phyloP scores from a whole-genome alignment of 352 stramenopile species.

The Globisporangium takayamanum region DNA sequence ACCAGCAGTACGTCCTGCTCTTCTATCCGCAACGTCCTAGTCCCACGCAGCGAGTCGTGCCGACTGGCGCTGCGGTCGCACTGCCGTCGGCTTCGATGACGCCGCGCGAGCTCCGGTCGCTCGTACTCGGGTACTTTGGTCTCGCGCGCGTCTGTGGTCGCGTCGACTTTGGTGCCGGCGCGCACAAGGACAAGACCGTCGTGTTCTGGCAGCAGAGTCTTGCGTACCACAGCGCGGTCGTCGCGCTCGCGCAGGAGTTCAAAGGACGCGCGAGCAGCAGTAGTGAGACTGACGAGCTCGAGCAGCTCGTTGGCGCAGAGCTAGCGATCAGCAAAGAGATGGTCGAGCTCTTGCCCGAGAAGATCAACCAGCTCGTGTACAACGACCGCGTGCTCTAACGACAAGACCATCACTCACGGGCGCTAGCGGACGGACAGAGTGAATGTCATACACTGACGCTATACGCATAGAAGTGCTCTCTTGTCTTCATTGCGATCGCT shows the following conservation, averaged over 20 bases:
- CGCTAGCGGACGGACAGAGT: not conserved
- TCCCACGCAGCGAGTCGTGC: conserved; percentile 18
- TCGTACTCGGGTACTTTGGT: conserved; percentile 55
- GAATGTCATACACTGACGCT: not conserved
- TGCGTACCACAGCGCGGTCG: conserved; percentile 39
- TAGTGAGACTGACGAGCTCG: conserved; percentile 17
- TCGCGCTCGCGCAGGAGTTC: conserved; percentile 35
- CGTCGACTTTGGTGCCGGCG: conserved; percentile 21
- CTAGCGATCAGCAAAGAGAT: conserved; percentile 60
- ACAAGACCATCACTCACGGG: not conserved
- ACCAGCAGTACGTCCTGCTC: conserved; percentile 61
- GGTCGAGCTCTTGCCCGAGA: conserved; percentile 55
- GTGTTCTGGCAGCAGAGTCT: conserved; percentile 53
- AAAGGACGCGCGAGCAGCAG: conserved; percentile 10
- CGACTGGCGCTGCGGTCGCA: conserved; percentile 21
- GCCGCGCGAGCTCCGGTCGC: conserved; percentile 30
- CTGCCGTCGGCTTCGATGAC: conserved; percentile 26
- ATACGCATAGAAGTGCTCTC: not conserved
- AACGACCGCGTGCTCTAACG: conserved; percentile 35
- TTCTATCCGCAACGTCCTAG: conserved; percentile 34
- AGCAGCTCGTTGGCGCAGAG: conserved; percentile 40
- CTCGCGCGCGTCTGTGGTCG: conserved; percentile 60
- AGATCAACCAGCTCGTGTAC: conserved; percentile 77
- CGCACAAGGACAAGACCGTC: conserved; percentile 45
- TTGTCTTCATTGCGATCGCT: not conserved